Base-by-base conservation (phyloP, 2,329 filamentous ascomycete genomes). In the Beauveria australis region DNA sequence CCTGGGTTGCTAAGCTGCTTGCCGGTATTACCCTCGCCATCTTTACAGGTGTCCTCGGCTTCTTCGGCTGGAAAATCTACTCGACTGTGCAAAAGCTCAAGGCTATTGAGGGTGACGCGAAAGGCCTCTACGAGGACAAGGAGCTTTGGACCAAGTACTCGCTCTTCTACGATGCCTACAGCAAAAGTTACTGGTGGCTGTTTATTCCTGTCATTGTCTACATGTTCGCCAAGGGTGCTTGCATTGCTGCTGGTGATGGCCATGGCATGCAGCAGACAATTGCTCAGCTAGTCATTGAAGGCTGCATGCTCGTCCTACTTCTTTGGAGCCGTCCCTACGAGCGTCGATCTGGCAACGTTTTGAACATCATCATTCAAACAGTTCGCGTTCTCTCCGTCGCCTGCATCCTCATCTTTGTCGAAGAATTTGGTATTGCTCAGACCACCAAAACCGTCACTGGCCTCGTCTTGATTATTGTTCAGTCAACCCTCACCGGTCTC, bases 161-260 rank as follows among this genome's bases (percentile, higher is more conserved):
- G 69, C 81, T 97, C 64, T 97, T 99, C 77, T 99, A 99, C 78
- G 94, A 97, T 69, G 88, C 88, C 67, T 97, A 96, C 81, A 92
- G 91, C 78, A 91, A 89, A 74, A 85, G 87, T 67, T 96, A 93
- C 78, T 99, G 94, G 94, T 97, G 93, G 93, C 76, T 97, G 26
- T 97, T 99, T 71, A 82, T 97, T 16, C 94, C 94, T 0, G 80
- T 83, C 63, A 96, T 97, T 69, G 63, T 92, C 64, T 97, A 97
- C 79, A 89, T 92, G 79, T 92, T 97, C 70, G 87, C 86, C 71
- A 94, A 94, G 77, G 92, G 93, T 59, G 88, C 86, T 63, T 85
- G 93, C 61, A 87, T 97, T 65, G 93, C 93, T 16, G 89, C 85
- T 33, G 91, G 85, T 48, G 89, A 97, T 69, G 92, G 92, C 14